Conservation (phyloP, 805 yeast species). For the Schwanniomyces polymorphus region DNA sequence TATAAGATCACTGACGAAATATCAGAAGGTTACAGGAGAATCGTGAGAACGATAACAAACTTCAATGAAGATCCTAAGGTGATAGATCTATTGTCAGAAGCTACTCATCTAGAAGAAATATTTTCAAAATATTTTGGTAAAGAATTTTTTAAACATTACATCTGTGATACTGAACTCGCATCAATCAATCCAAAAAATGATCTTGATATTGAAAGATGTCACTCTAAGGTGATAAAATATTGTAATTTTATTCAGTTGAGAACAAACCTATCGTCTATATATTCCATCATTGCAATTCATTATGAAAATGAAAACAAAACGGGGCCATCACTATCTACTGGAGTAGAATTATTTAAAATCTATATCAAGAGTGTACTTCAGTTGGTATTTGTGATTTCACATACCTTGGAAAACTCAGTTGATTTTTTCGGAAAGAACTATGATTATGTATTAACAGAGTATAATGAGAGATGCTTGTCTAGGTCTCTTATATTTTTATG, state of each 20-base stretch:
- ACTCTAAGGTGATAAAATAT: slow-evolving; percentile 35
- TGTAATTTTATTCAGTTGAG: slow-evolving; percentile 36
- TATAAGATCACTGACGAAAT: slow-evolving; percentile 15
- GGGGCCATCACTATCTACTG: slow-evolving; percentile 34
- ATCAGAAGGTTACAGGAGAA: slow-evolving; percentile 26
- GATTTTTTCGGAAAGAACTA: slow-evolving; percentile 41
- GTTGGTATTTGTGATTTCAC: slow-evolving; percentile 42
- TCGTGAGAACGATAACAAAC: slow-evolving; percentile 26
- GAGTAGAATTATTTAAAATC: slow-evolving; percentile 42
- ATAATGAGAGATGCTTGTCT: slow-evolving; percentile 39
- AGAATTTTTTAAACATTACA: slow-evolving; percentile 39
- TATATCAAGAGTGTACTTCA: slow-evolving; percentile 42
- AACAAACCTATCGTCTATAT: slow-evolving; percentile 39
- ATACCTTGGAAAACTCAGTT: slow-evolving; percentile 41
- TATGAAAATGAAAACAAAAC: slow-evolving; percentile 28
- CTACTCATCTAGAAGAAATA: slow-evolving; percentile 34
- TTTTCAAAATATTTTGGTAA: slow-evolving; percentile 39
- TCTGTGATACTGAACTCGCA: slow-evolving; percentile 31
- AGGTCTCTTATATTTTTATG: slow-evolving; percentile 40
- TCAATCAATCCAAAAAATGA: slow-evolving; percentile 9
- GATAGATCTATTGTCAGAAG: slow-evolving; percentile 32
- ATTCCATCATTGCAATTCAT: slow-evolving; percentile 40
- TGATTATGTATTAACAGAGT: slow-evolving; percentile 36
- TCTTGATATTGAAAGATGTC: slow-evolving; percentile 25
- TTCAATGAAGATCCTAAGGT: slow-evolving; percentile 30